phyloP scores from a whole-genome alignment of 1,139 yeast genomes.

The Meyerozyma sp. region DNA sequence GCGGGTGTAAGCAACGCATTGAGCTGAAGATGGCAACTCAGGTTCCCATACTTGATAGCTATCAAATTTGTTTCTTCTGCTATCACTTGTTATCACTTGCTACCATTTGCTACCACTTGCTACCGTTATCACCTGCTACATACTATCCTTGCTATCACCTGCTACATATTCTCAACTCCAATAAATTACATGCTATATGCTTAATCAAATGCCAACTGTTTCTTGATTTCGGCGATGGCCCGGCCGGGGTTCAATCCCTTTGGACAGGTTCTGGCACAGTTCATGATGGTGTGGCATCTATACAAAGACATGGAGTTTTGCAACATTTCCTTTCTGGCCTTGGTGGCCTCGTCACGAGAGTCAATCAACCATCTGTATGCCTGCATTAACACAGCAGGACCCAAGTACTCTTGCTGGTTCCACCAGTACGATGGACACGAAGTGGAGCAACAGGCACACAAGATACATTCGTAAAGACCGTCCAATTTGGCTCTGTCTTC shows the following conservation, averaged over 20 bases:
- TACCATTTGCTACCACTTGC: too few relatives aligned
- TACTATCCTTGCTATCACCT: not conserved
- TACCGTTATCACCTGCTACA: too few relatives aligned
- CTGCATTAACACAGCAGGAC: conserved; percentile 98
- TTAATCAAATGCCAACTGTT: conserved; percentile 78
- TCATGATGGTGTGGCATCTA: conserved; percentile 99
- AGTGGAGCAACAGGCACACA: conserved; percentile 98
- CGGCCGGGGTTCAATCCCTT: conserved; percentile 98
- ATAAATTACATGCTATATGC: conserved; percentile 5
- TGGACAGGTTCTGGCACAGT: conserved; percentile 97
- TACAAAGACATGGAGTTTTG: conserved; percentile 96
- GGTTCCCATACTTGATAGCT: too few relatives aligned
- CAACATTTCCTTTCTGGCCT: conserved; percentile 77
- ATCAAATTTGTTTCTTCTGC: too few relatives aligned
- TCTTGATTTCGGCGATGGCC: conserved; percentile 97
- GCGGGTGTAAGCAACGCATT: conserved; percentile 13
- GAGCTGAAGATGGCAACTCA: not conserved
- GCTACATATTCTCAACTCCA: not conserved
- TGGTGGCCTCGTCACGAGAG: conserved; percentile 89
- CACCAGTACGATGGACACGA: conserved; percentile 99
- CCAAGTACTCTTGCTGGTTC: conserved; percentile 98
- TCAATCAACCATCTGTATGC: conserved; percentile 99
- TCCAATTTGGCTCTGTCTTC: conserved; percentile 95
- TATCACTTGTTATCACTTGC: too few relatives aligned
- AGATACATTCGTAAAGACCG: conserved; percentile 94